These are phyloP conservation scores for Papilionanthe hybrid DNA, from an alignment of 116 monocot species.

Conservation along the genomic window DNA sequence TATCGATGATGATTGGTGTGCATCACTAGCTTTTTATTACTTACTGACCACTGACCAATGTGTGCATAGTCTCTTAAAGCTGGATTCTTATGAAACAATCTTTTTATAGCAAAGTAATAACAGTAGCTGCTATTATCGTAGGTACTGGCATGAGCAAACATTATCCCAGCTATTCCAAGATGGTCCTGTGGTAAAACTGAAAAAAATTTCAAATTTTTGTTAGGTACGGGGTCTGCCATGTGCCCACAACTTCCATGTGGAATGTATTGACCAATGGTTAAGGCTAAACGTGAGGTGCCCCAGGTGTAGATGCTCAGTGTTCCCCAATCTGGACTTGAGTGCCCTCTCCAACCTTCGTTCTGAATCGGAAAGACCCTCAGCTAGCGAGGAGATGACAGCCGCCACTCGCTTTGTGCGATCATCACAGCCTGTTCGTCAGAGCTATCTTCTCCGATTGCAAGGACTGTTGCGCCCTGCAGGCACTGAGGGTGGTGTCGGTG, in stretches of 20 bases:
- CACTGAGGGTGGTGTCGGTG: constrained; percentile 17
- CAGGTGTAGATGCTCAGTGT: constrained; percentile 94
- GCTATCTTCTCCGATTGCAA: constrained; percentile 60
- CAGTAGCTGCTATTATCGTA: no score
- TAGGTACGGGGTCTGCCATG: constrained; percentile 98
- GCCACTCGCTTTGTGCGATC: constrained; percentile 31
- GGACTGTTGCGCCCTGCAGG: constrained; percentile 51
- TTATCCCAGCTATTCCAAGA: no score
- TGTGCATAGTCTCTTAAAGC: no score
- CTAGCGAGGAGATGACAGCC: constrained; percentile 17
- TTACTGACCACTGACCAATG: no score
- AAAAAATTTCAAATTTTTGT: neutral
- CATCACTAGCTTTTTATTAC: no score
- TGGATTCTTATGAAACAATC: no score
- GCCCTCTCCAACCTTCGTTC: constrained; percentile 68
- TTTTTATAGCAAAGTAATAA: no score
- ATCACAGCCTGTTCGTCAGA: constrained; percentile 56
- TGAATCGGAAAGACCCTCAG: constrained; percentile 29
- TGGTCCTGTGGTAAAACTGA: neutral
- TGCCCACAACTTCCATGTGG: constrained; percentile 98
- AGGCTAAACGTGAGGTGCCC: constrained; percentile 96
- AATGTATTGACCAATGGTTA: constrained; percentile 97
- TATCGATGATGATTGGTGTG: no score
- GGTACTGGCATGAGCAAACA: no score
- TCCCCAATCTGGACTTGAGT: constrained; percentile 92